Conservation (phyloP, 2,329 filamentous ascomycete genomes). For the Ophiocordyceps robertsii region DNA sequence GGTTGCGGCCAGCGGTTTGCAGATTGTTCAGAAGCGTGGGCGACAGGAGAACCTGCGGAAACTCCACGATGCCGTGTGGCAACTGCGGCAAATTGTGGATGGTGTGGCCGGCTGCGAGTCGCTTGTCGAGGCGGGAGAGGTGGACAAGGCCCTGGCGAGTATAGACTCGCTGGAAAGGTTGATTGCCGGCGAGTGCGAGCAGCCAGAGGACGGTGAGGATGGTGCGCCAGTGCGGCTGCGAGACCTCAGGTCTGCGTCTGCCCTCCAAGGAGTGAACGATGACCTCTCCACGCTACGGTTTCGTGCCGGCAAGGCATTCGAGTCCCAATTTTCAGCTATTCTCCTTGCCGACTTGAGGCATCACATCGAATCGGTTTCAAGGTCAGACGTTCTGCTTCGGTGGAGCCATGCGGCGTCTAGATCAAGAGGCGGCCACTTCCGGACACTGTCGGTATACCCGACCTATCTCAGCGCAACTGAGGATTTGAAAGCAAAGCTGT, state of each 20-base stretch:
- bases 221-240: conserved; percentile 28
- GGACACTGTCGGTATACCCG: conserved; percentile 57
- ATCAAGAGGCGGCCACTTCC: conserved; percentile 51
- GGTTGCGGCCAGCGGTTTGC: conserved; percentile 71
- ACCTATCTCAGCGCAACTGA: conserved; percentile 65
- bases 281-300: conserved; percentile 65
- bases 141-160: conserved; percentile 65
- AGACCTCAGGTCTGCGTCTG: conserved; percentile 65
- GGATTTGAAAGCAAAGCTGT: conserved; percentile 55
- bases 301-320: conserved; percentile 78
- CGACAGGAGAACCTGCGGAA: conserved; percentile 74
- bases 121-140: conserved; percentile 68
- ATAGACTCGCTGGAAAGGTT: conserved; percentile 70
- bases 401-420: conserved; percentile 72
- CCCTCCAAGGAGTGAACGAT: conserved; percentile 64
- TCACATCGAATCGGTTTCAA: conserved; percentile 64
- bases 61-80: conserved; percentile 68
- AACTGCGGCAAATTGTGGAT: conserved; percentile 67
- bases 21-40: conserved; percentile 71
- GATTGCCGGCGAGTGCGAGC: conserved; percentile 56
- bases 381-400: conserved; percentile 62
- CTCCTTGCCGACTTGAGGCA: conserved; percentile 66
- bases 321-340: conserved; percentile 63
- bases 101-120: conserved; percentile 65
- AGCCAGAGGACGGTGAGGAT: conserved; percentile 10